phyloP scores from a whole-genome alignment of 768 basidiomycete species.

The Tylopilus intermedius region DNA sequence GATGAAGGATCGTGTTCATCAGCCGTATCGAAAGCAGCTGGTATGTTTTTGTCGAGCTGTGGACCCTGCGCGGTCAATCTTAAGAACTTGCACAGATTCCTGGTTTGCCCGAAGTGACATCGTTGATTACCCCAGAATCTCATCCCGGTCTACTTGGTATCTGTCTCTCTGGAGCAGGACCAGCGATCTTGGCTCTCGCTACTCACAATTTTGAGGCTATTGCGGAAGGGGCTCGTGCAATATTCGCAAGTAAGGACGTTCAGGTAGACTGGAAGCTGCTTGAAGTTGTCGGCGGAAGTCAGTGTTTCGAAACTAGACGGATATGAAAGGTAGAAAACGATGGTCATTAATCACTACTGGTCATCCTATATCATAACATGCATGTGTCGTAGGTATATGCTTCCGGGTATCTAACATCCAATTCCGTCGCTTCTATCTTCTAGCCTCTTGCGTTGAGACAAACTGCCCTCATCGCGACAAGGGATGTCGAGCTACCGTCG shows the following conservation, averaged over 20 bases:
- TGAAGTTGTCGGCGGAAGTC: conserved; percentile 50
- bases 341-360: conserved; percentile 13
- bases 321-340: conserved; percentile 1
- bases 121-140: conserved; percentile 76
- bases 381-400: conserved; percentile 24
- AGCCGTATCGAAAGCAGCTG: conserved; percentile 87
- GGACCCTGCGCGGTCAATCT: not conserved
- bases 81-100: conserved; percentile 62
- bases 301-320: conserved; percentile 22
- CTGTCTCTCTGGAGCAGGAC: conserved; percentile 96
- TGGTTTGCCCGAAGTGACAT: conserved; percentile 89
- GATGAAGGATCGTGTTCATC: conserved; percentile 97
- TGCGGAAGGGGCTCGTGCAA: conserved; percentile 70
- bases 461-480: conserved; percentile 84
- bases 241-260: conserved; percentile 68
- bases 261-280: conserved; percentile 90
- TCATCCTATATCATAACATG: conserved; percentile 16
- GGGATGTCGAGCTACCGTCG: conserved; percentile 55
- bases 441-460: conserved; percentile 77
- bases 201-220: conserved; percentile 80
- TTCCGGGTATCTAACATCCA: conserved; percentile 19
- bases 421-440: conserved; percentile 23
- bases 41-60: conserved; percentile 40
- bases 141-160: conserved; percentile 97
- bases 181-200: conserved; percentile 94